These are phyloP conservation scores for Aspergillus tamarii DNA, from an alignment of 2,329 filamentous ascomycete genomes.

Conservation along the genomic window DNA sequence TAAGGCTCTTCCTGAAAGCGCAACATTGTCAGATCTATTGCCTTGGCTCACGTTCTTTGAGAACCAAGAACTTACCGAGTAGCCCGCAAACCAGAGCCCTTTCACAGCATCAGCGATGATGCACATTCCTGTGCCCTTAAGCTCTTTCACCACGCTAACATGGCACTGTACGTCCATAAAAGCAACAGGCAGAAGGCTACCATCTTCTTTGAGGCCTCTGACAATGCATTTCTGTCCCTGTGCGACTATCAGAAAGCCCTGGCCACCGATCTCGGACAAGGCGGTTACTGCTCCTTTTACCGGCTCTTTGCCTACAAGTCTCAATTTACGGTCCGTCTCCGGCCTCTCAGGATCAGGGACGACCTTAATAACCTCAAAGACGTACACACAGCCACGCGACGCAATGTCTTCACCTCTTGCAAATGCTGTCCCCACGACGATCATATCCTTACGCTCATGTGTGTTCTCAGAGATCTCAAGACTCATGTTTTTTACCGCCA, in stretches of 20 bases:
- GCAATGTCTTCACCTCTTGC: slow-evolving; percentile 89
- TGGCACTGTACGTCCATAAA: slow-evolving; percentile 98
- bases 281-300: slow-evolving; percentile 91
- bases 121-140: slow-evolving; percentile 81
- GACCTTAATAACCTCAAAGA: slow-evolving; percentile 89
- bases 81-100: slow-evolving; percentile 94
- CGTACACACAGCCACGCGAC: slow-evolving; percentile 80
- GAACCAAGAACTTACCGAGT: slow-evolving; percentile 60
- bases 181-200: slow-evolving; percentile 86
- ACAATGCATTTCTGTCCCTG: slow-evolving; percentile 99
- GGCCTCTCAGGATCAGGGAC: slow-evolving; percentile 84
- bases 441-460: slow-evolving; percentile 78
- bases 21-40: slow-evolving; percentile 9
- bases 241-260: slow-evolving; percentile 84
- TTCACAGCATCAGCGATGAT: slow-evolving; percentile 89
- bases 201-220: slow-evolving; percentile 91
- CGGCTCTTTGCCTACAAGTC: slow-evolving; percentile 85
- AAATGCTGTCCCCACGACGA: slow-evolving; percentile 83
- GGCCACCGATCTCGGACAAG: slow-evolving; percentile 79
- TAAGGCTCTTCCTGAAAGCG: slow-evolving; percentile 78
- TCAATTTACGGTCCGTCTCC: slow-evolving; percentile 83
- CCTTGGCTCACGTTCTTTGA: neutral
- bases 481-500: slow-evolving; percentile 80
- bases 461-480: slow-evolving; percentile 91
- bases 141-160: slow-evolving; percentile 80